Evolutionary conservation across 805 yeast species (phyloP), one percentile per base, ranked within the genome.

Genomic region (Kodamaea kakaduensis): DNA sequence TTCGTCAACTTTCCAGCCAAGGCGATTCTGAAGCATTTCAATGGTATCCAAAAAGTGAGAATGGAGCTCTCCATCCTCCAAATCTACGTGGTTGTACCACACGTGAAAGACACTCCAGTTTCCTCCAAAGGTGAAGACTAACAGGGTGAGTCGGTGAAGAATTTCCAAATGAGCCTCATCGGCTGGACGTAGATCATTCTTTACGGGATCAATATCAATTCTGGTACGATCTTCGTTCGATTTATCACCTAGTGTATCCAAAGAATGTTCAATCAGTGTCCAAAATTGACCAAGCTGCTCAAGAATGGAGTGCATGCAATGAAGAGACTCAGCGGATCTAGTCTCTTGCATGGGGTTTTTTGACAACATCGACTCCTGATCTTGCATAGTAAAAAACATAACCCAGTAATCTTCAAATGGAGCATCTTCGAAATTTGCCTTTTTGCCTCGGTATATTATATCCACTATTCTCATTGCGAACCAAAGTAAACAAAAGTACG

Each of bases 1-100:
- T 28, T 67, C 73, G 15, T 61, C 65, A 2, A 60, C 26, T 5
- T 56, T 54, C 67, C 67, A 64, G 4, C 40, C 45, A 2, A 46
- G 43, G 13, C 51, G 43, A 26, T 56, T 52, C 31, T 49, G 50
- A 12, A 60, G 38, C 2, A 48, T 36, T 5, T 50, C 52, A 15
- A 61, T 50, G 3, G 52, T 46, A 24, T 64, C 64, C 3, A 62
- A 34, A 38, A 58, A 60, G 12, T 47, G 41, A 25, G 50, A 50
- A 36, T 52, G 54, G 12, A 50, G 39, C 5, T 36, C 25, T 6
- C 62, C 51, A 5, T 37, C 43, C 1, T 26, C 43, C 2, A 44
- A 39, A 2, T 30, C 32, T 12, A 41, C 41, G 16, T 48, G 13
- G 14, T 43, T 34, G 31, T 57, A 54, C 2, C 58, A 34, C 0